Conservation (phyloP, 1,139 yeast genomes). For the Pneumocystis jirovecii region DNA sequence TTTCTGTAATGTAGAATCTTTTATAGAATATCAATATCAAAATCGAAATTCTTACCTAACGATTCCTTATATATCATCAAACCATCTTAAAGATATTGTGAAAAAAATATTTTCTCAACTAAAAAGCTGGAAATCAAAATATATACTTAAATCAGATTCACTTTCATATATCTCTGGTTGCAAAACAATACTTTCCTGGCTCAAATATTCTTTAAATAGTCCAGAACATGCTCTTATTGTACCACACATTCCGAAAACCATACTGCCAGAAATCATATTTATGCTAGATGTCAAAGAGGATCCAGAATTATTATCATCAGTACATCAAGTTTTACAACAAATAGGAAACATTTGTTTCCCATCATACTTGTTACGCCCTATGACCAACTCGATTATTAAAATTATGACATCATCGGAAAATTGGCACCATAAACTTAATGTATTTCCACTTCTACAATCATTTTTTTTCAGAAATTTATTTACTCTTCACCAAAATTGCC, state of each 20-base stretch:
- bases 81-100: constrained; percentile 21
- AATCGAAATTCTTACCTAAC: constrained; percentile 24
- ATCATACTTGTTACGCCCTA: constrained; percentile 28
- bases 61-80: constrained; percentile 14
- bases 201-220: constrained; percentile 14
- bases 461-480: constrained; percentile 62
- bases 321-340: constrained; percentile 38
- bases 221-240: constrained; percentile 9
- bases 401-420: constrained; percentile 34
- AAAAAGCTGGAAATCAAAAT: constrained; percentile 29
- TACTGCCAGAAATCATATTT: constrained; percentile 58
- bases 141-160: constrained; percentile 12
- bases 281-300: constrained; percentile 66
- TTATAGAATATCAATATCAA: constrained; percentile 26
- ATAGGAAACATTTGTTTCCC: constrained; percentile 48
- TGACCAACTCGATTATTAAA: constrained; percentile 39
- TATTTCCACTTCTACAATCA: constrained; percentile 58
- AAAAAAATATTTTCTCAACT: constrained; percentile 31
- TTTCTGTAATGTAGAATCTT: constrained; percentile 30
- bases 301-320: constrained; percentile 51
- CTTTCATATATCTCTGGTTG: constrained; percentile 15
- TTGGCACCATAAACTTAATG: constrained; percentile 53
- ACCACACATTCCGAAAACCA: constrained; percentile 27
- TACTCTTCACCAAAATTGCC: constrained; percentile 32
- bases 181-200: constrained; percentile 17